Conservation (phyloP, 169 alveolate species). For the Babesia ovata region DNA sequence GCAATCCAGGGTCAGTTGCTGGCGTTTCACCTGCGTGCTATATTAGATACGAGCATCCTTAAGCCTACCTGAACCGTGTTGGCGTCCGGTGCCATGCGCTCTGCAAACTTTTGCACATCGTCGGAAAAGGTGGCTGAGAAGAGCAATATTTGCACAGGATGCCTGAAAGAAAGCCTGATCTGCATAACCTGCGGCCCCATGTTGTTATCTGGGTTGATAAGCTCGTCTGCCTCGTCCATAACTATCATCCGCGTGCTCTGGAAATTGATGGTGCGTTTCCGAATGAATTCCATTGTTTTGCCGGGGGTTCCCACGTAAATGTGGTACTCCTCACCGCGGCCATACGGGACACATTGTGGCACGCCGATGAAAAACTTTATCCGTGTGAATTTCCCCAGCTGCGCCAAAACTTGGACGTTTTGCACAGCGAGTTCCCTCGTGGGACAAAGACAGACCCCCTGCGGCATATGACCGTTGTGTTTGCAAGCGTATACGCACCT, state of each 20-base stretch:
- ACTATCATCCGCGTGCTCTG: constrained; percentile 79
- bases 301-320: constrained; percentile 98
- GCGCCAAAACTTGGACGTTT: constrained; percentile 87
- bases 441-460: constrained; percentile 92
- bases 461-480: constrained; percentile 46
- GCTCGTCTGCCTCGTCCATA: constrained; percentile 98
- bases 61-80: constrained; percentile 62
- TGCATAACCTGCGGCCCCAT: constrained; percentile 90
- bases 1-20: constrained; percentile 94
- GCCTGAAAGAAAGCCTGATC: constrained; percentile 76
- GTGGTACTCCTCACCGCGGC: constrained; percentile 81
- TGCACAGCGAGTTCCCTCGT: constrained; percentile 97
- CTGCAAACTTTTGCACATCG: constrained; percentile 86
- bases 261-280: constrained; percentile 81
- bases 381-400: constrained; percentile 87
- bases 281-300: constrained; percentile 91
- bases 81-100: constrained; percentile 86
- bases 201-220: constrained; percentile 84
- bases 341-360: constrained; percentile 81
- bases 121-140: constrained; percentile 92
- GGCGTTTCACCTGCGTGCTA: constrained; percentile 84
- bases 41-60: not conserved
- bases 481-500: constrained; percentile 27
- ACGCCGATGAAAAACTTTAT: constrained; percentile 86
- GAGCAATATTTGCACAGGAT: constrained; percentile 84